Base-by-base conservation (phyloP, 2,329 filamentous ascomycete species). In the Gliomastix tumulicola region DNA sequence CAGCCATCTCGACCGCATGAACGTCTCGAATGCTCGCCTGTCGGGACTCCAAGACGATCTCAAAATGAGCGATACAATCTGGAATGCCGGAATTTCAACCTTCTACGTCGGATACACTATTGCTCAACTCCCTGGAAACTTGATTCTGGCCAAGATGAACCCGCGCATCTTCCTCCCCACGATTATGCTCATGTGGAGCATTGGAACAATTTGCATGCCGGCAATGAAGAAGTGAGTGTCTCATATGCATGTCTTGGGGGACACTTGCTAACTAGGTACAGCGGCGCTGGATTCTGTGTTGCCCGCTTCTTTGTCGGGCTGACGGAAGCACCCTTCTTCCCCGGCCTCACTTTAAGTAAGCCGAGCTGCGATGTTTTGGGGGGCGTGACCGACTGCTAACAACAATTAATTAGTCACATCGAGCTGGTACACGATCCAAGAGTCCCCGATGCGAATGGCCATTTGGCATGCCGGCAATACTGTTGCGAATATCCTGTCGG, bases 1-100 rank as follows among this genome's bases (percentile, higher is more conserved):
- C 21, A 69, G 64, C 44, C 70, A 70, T 45, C 57, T 71, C 36
- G 66, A 71, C 43, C 56, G 66, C 34, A 68, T 66, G 28, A 73
- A 71, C 46, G 65, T 71, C 33, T 66, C 64, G 35, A 62, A 62
- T 42, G 59, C 59, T 8, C 51, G 55, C 33, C 50, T 62, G 16
- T 54, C 55, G 13, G 55, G 56, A 4, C 48, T 63, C 39, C 53
- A 60, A 32, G 40, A 51, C 5, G 59, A 62, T 40, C 47, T 68
- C 0, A 30, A 45, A 18, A 57, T 64, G 46, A 41, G 41, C 7
- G 52, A 55, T 30, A 54, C 48, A 3, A 45, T 59, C 22, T 68
- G 65, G 52, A 55, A 49, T 23, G 43, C 56, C 32, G 64, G 49
- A 35, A 66, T 61, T 17, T 66, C 53, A 18, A 56, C 54, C 23